phyloP scores from a whole-genome alignment of 2,329 filamentous ascomycete species.

The Xylariaceae sp. region DNA sequence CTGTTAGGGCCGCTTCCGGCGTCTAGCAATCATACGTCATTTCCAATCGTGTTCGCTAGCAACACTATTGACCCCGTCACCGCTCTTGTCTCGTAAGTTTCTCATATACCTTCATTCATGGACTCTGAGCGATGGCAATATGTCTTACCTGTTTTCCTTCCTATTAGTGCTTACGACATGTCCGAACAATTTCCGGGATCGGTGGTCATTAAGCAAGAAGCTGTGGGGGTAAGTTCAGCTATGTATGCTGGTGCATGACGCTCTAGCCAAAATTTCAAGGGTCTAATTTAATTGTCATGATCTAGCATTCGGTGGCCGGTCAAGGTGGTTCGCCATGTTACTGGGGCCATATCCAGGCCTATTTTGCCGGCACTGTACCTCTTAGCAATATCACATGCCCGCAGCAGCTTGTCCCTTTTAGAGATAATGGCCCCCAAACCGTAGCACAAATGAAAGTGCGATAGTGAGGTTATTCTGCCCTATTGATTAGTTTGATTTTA shows the following conservation, averaged over 20 bases:
- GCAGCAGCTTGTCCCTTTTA: slow-evolving; percentile 40
- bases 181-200: slow-evolving; percentile 41
- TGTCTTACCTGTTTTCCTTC: slow-evolving; percentile 12
- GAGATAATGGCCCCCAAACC: no score
- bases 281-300: slow-evolving; percentile 30
- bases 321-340: slow-evolving; percentile 44
- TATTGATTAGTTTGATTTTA: no score
- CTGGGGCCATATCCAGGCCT: slow-evolving; percentile 45
- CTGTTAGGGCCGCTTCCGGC: not conserved
- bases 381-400: slow-evolving; percentile 42
- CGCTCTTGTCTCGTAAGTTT: slow-evolving; percentile 43
- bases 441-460: no score
- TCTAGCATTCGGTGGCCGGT: slow-evolving; percentile 38
- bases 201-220: slow-evolving; percentile 41
- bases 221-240: slow-evolving; percentile 44
- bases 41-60: slow-evolving; percentile 47
- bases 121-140: no score
- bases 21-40: slow-evolving; percentile 37
- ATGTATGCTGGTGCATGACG: no score
- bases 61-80: slow-evolving; percentile 48
- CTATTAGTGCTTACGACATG: slow-evolving; percentile 37
- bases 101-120: no score
- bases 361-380: slow-evolving; percentile 43
- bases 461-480: no score
- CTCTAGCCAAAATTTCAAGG: no score